Evolutionary conservation across 2,329 filamentous ascomycete species (phyloP), one percentile per base, ranked within the genome.

Genomic region (Chlorencoelia australis): DNA sequence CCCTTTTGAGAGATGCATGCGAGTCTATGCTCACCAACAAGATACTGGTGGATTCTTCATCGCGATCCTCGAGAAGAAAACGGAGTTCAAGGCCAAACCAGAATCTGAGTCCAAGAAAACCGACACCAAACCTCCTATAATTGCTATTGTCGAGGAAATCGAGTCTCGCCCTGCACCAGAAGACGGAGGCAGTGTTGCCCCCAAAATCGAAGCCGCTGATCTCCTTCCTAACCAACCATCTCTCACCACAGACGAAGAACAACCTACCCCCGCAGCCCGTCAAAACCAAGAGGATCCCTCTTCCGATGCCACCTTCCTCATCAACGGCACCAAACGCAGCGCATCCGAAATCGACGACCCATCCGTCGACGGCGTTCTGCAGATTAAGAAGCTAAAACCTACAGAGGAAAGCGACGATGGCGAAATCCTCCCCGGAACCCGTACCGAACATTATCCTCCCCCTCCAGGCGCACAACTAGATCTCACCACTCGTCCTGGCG

Each of bases 31-130:
- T 21, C 91, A 98, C 59, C 72, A 87, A 55, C 91, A 98, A 61
- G 87, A 98, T 52, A 98, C 91, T 3, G 91, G 91, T 38, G 89
- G 82, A 15, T 98, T 98, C 69, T 98, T 98, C 65, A 95, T 98
- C 56, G 82, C 87, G 1, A 88, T 95, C 0, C 64, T 98, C 13
- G 83, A 95, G 66, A 98, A 98, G 70, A 79, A 80, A 57, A 73
- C 75, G 17, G 91, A 95, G 47, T 87, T 94, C 58, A 82, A 73
- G 57, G 81, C 79, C 7, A 82, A 73, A 59, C 78, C 79, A 15
- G 83, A 91, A 59, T 69, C 72, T 4, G 66, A 69, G 39, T 56
- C 62, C 37, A 73, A 71, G 53, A 63, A 63, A 40, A 57, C 56
- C n/a, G 68, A 65, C 43, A 47, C 47, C 40, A 67, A 57, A 53